A percentile compares a stretch with the other conserved stretches of the same genome.
Evolutionary conservation across 2,329 filamentous ascomycete species (phyloP).

Genomic region (Huntiella omanensis): DNA sequence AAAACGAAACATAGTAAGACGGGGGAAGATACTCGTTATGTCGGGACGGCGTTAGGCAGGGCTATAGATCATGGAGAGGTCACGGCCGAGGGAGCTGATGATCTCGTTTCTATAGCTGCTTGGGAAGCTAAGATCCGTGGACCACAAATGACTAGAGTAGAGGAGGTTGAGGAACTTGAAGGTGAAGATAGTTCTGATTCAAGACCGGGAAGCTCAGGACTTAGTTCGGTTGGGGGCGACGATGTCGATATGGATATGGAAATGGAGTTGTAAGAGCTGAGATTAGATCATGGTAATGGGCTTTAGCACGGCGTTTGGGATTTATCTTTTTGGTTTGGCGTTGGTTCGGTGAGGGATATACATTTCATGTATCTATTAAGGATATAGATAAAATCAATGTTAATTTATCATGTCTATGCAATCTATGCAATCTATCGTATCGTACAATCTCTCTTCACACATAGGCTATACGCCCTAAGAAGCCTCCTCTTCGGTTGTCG

Average conservation of each 20-base stretch:
- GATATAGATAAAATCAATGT: no score
- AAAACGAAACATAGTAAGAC: slow-evolving; percentile 89
- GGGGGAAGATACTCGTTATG: slow-evolving; percentile 69
- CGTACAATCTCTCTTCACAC: no score
- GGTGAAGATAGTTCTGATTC: slow-evolving; percentile 16
- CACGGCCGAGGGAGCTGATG: slow-evolving; percentile 48
- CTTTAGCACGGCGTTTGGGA: slow-evolving; percentile 27
- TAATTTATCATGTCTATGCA: no score
- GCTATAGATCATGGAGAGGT: slow-evolving; percentile 51
- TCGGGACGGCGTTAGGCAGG: slow-evolving; percentile 66
- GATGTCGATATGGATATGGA: slow-evolving; percentile 24
- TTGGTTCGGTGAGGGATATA: not conserved
- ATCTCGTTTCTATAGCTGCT: slow-evolving; percentile 42
- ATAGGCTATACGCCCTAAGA: no score
- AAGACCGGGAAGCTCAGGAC: slow-evolving; percentile 32
- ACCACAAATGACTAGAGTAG: slow-evolving; percentile 3
- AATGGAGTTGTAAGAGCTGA: slow-evolving; percentile 14
- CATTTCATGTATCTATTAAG: no score
- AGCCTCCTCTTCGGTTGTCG: slow-evolving; percentile 16
- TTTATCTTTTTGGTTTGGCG: slow-evolving; percentile 11
- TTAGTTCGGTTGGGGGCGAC: slow-evolving; percentile 36
- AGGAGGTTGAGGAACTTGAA: not conserved
- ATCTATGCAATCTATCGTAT: no score
- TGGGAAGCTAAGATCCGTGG: slow-evolving; percentile 34
- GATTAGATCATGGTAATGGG: slow-evolving; percentile 1